These are phyloP conservation scores for Alternaria ethzedia DNA, from an alignment of 2,329 filamentous ascomycete genomes.

Conservation along the genomic window DNA sequence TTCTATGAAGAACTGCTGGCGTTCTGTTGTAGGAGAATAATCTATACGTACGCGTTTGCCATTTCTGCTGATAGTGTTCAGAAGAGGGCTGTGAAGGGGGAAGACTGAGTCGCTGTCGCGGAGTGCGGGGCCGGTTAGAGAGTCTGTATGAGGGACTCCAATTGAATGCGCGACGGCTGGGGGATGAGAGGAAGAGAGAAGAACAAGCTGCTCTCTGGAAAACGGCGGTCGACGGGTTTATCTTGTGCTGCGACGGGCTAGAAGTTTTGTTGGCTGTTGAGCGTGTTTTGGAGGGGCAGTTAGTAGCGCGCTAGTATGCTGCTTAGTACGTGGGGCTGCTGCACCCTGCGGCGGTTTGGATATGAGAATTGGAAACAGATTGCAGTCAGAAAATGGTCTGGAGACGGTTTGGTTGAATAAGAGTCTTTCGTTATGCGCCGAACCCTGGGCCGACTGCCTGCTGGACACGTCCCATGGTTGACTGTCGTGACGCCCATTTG, in stretches of 20 bases:
- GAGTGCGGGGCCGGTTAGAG: slow-evolving; percentile 24
- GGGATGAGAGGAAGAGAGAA: slow-evolving; percentile 4
- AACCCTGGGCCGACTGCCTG: slow-evolving; percentile 18
- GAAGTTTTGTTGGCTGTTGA: slow-evolving; percentile 33
- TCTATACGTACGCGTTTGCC: slow-evolving; percentile 69
- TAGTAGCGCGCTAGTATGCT: slow-evolving; percentile 20
- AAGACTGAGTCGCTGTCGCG: slow-evolving; percentile 12
- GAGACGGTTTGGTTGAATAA: slow-evolving; percentile 9
- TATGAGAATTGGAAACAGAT: slow-evolving; percentile 21
- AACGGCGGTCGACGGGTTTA: slow-evolving; percentile 29
- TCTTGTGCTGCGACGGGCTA: slow-evolving; percentile 24
- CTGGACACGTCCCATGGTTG: slow-evolving; percentile 8
- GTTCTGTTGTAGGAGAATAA: neutral
- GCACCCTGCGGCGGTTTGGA: slow-evolving; percentile 26
- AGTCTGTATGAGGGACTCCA: slow-evolving; percentile 14
- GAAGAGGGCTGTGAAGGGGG: slow-evolving; percentile 15
- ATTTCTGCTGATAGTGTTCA: slow-evolving; percentile 50
- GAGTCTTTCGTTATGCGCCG: slow-evolving; percentile 7
- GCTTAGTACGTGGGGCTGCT: slow-evolving; percentile 33
- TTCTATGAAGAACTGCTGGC: neutral
- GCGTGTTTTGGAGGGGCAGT: slow-evolving; percentile 31
- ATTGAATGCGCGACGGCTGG: slow-evolving; percentile 13
- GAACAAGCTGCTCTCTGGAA: slow-evolving; percentile 3
- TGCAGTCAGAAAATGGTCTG: slow-evolving; percentile 10
- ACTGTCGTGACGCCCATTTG: slow-evolving; percentile 20